Evolutionary conservation across 805 yeast species (phyloP), one percentile per base, ranked within the genome.

Genomic region (Lipomyces orientalis): DNA sequence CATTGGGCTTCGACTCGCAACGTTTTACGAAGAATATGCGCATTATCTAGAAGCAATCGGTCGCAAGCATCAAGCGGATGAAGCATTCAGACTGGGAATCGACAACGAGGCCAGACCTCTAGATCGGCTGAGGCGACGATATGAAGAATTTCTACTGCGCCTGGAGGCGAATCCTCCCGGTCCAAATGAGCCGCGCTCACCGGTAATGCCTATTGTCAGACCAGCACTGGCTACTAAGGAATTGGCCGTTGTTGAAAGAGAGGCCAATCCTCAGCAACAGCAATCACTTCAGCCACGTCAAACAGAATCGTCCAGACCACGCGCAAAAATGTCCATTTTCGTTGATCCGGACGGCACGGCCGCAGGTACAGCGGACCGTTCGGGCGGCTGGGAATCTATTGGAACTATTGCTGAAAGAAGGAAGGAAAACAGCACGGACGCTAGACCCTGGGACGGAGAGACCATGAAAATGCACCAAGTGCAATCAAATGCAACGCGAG

Each of bases 11-110:
- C 81, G 81, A 52, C 79, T 91, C 61, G 87, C 97, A 0, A 73
- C 87, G 22, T 93, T 84, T 75, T 94, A 93, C 75, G 97, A 92
- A 75, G 89, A 86, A 67, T 91, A 90, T 79, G 91, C 97, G 0
- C 81, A 83, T 39, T 85, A 79, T 65, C 77, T 89, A 65, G 96
- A 90, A 74, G 57, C 80, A 0, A 78, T 77, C 19, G 83, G 83
- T 25, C 83, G 85, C 64, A 56, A 67, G 31, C 72, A 73, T 2
- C 89, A 87, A 64, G 96, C 97, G 0, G 79, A 80, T 1, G 85
- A 84, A 62, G 86, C 91, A 0, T 88, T 83, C 72, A 80, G 81
- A 61, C 77, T 82, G 64, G 97, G 96, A 0, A 73, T 93, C 1
- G 81, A 81, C 46, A 76, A 78, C 2, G 77, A 81, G 16, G 97